Evolutionary conservation across 2,329 filamentous ascomycete species (phyloP).

Genomic region (Apiospora phragmitis): DNA sequence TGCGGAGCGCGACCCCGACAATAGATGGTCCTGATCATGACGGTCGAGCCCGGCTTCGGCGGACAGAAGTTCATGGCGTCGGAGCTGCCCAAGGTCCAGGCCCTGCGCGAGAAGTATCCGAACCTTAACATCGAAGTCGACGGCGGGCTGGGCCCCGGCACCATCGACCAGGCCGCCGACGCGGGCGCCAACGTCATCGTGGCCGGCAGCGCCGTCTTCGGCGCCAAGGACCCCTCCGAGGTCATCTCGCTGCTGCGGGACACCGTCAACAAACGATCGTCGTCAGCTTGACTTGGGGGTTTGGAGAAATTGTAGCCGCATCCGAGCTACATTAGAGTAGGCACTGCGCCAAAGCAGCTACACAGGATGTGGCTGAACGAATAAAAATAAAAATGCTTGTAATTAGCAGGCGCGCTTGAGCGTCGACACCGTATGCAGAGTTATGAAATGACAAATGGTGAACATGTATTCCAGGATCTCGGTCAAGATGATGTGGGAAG

Average conservation of each 20-base stretch:
- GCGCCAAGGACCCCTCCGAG: conserved; percentile 81
- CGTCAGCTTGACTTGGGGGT: not conserved
- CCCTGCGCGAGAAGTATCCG: conserved; percentile 80
- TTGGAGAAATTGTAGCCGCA: not conserved
- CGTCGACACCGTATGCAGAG: not conserved
- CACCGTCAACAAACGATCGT: conserved; percentile 66
- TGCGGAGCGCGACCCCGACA: not conserved
- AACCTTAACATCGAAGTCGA: conserved; percentile 97
- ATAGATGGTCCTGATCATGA: conserved; percentile 99
- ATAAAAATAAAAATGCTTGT: not conserved
- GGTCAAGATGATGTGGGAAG: not conserved
- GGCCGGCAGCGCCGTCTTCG: conserved; percentile 93
- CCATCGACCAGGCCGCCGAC: conserved; percentile 91
- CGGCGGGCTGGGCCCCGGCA: conserved; percentile 83
- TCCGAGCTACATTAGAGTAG: not conserved
- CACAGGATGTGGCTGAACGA: not conserved
- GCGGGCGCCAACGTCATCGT: conserved; percentile 98
- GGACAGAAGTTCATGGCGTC: conserved; percentile 98
- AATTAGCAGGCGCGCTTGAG: not conserved
- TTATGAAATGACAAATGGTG: not conserved
- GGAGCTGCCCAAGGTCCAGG: conserved; percentile 90
- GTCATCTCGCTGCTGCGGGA: conserved; percentile 82
- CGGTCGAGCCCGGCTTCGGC: conserved; percentile 94
- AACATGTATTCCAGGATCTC: not conserved
- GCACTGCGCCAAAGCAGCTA: not conserved